These are phyloP conservation scores for Sporothrix mexicana DNA, from an alignment of 2,329 filamentous ascomycete genomes.

Conservation along the genomic window DNA sequence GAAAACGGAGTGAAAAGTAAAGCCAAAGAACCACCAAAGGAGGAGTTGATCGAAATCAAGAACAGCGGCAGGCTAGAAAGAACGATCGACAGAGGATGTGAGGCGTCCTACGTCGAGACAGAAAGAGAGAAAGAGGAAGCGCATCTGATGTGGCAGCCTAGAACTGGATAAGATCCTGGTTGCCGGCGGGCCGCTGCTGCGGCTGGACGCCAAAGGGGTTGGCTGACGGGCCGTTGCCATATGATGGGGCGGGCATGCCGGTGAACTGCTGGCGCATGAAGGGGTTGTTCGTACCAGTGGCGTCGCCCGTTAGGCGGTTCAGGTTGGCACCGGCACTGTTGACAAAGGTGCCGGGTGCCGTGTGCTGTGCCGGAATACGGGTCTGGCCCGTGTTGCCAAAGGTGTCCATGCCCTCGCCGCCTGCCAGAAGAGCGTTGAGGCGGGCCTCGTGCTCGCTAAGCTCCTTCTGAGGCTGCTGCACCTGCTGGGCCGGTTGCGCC, in stretches of 20 bases:
- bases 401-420: constrained; percentile 92
- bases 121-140: background rate
- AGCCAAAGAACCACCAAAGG: background rate
- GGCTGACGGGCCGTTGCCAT: constrained; percentile 58
- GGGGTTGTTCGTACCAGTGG: constrained; percentile 79
- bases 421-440: constrained; percentile 84
- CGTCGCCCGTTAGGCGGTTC: constrained; percentile 70
- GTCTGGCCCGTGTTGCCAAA: constrained; percentile 97
- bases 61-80: background rate
- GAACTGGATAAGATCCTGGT: constrained; percentile 66
- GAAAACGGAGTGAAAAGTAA: constrained; percentile 3
- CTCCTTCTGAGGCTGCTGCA: constrained; percentile 59
- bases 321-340: constrained; percentile 90
- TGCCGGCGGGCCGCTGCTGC: constrained; percentile 56
- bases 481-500: constrained; percentile 46
- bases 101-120: background rate
- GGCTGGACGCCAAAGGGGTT: constrained; percentile 66
- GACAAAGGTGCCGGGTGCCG: constrained; percentile 92
- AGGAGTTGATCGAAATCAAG: constrained; percentile 3
- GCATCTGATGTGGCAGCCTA: constrained; percentile 44
- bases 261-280: constrained; percentile 87
- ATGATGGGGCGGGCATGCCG: constrained; percentile 69
- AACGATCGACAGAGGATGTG: background rate
- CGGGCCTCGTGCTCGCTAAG: constrained; percentile 70
- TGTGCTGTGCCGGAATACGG: constrained; percentile 95